Evolutionary conservation across 1,284 basidiomycete genomes (phyloP).

Genomic region (Gymnopus androsaceus): DNA sequence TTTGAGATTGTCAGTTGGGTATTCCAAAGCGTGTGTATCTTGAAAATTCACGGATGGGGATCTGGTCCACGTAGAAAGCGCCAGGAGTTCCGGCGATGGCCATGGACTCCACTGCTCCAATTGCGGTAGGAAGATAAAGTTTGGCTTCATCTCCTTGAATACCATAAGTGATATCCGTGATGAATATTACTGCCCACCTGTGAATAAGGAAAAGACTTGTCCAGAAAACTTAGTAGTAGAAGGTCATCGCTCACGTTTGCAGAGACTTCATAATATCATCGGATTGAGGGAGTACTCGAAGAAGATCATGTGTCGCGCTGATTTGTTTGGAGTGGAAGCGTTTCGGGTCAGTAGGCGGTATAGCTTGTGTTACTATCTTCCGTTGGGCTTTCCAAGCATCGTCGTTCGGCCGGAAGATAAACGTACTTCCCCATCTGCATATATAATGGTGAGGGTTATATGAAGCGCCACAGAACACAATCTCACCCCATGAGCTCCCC

Average conservation of each 20-base stretch:
- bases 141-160: not conserved
- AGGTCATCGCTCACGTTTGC: not conserved
- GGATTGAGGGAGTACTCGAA: not conserved
- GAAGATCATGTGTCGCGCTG: constrained; percentile 2
- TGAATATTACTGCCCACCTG: constrained; percentile 5
- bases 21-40: not conserved
- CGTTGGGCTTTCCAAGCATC: constrained; percentile 7
- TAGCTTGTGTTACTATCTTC: not conserved
- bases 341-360: not conserved
- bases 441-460: not conserved
- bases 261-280: constrained; percentile 5
- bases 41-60: constrained; percentile 2
- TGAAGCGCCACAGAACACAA: no score
- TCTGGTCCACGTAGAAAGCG: constrained; percentile 1
- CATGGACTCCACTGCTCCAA: constrained; percentile 3
- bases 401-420: not conserved
- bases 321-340: constrained; percentile 3
- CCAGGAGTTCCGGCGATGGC: constrained; percentile 5
- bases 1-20: not conserved
- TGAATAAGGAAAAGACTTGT: not conserved
- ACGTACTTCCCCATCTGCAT: constrained; percentile 1
- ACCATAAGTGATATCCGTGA: constrained; percentile 9
- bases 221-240: no score
- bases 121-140: not conserved
- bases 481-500: not conserved